Conservation (phyloP, 352 stramenopile species). For the Globisporangium mamillatum region DNA sequence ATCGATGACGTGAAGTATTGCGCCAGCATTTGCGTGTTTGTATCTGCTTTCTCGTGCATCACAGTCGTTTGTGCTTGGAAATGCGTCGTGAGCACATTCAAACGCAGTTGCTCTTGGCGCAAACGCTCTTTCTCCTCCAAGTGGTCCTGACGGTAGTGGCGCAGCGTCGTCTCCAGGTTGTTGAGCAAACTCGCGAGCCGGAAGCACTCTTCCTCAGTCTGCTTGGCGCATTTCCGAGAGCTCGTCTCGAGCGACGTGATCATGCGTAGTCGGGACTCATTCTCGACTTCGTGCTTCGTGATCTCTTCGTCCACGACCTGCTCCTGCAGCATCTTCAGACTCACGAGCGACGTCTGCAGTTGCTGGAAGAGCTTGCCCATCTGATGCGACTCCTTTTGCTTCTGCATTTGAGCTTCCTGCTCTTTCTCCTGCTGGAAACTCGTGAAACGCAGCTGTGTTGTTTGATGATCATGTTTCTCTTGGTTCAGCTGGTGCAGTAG, state of each 20-base stretch:
- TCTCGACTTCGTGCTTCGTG: conserved; percentile 40
- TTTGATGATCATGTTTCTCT: conserved; percentile 30
- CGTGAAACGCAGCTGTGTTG: conserved; percentile 26
- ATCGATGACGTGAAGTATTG: conserved; percentile 34
- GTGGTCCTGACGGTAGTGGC: conserved; percentile 49
- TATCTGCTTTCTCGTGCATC: conserved; percentile 48
- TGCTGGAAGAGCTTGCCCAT: conserved; percentile 50
- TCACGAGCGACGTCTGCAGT: conserved; percentile 49
- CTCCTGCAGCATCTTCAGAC: conserved; percentile 45
- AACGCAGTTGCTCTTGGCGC: conserved; percentile 59
- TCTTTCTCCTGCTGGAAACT: conserved; percentile 36
- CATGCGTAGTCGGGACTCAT: conserved; percentile 51
- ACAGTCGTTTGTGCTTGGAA: conserved; percentile 62
- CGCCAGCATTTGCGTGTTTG: conserved; percentile 40
- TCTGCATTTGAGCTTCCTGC: conserved; percentile 32
- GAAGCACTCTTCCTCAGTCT: conserved; percentile 60
- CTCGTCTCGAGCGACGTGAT: conserved; percentile 59
- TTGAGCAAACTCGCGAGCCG: conserved; percentile 48
- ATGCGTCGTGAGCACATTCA: conserved; percentile 55
- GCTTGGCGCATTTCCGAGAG: conserved; percentile 47
- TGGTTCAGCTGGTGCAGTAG: conserved; percentile 22
- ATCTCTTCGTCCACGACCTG: conserved; percentile 38
- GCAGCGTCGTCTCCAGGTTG: conserved; percentile 50
- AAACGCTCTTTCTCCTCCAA: conserved; percentile 76
- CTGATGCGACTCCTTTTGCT: conserved; percentile 39